Base-by-base conservation (phyloP, 2,329 filamentous ascomycete species). In the Neoscytalidium dimidiatum region DNA sequence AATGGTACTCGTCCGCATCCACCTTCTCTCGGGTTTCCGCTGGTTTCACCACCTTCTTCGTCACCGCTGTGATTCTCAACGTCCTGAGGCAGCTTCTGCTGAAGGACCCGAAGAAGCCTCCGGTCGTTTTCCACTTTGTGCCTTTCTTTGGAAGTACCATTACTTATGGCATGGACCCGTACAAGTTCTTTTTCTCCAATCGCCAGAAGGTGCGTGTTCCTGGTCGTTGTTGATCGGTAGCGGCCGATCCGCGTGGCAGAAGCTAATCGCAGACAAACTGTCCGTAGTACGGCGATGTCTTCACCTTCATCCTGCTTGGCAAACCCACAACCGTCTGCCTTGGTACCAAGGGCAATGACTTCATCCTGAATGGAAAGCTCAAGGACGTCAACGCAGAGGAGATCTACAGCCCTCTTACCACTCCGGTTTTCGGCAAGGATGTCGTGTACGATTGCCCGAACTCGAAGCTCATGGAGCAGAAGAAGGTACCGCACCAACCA, bases 111-210 rank as follows among this genome's bases (percentile, higher is more conserved):
- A 91, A 93, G 64, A 81, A 84, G 69, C 84, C 84, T 19, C 87
- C 87, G 0, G 71, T 89, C 31, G 87, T 89, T 56, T 89, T 89
- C 77, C 87, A 89, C 77, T 86, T 81, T 83, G 78, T 89, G 33
- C 86, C 87, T 73, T 80, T 96, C 70, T 85, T 99, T 73, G 94
- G 94, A 69, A 97, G 90, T 82, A 97, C 95, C 66, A 84, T 98
- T 72, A 91, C 88, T 49, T 99, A 98, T 81, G 94, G 94, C 78
- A 97, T 97, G 80, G 92, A 98, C 74, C 94, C 94, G 17, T 94
- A 92, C 74, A 84, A 83, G 60, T 98, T 97, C 85, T 97, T 97
- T 82, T 84, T 85, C 66, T 71, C 84, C 71, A 86, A 88, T 79
- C 86, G 88, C 71, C 84, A 86, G 72, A 96, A 96, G 89, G 91